Percentiles rank a stretch among this genome's conserved stretches.
Evolutionary conservation across 2,329 filamentous ascomycete genomes (phyloP).

Genomic region (Ascomycota sp.): DNA sequence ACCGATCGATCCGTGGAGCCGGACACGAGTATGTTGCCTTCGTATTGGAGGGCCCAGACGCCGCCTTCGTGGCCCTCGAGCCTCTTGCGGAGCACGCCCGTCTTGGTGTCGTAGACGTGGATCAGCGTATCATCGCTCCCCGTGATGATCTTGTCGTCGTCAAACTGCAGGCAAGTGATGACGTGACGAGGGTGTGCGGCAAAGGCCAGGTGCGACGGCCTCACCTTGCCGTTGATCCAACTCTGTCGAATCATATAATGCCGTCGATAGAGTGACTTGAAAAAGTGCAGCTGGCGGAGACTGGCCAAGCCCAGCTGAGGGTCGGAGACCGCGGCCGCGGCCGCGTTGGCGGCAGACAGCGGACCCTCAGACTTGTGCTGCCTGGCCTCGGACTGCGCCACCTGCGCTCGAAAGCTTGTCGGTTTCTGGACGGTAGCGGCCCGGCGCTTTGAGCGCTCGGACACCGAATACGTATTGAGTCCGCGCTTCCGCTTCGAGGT

Average conservation of each 20-base stretch:
- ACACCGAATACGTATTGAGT: slow-evolving; percentile 20
- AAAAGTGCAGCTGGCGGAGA: slow-evolving; percentile 71
- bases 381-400: slow-evolving; percentile 17
- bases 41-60: slow-evolving; percentile 93
- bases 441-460: slow-evolving; percentile 33
- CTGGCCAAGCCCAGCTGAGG: slow-evolving; percentile 61
- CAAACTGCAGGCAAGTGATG: slow-evolving; percentile 93
- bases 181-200: slow-evolving; percentile 92
- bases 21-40: slow-evolving; percentile 86
- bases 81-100: slow-evolving; percentile 62
- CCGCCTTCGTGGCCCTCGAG: slow-evolving; percentile 90
- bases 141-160: slow-evolving; percentile 93
- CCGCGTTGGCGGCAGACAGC: slow-evolving; percentile 67
- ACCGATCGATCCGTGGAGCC: slow-evolving; percentile 92
- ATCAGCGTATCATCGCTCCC: slow-evolving; percentile 96
- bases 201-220: slow-evolving; percentile 84
- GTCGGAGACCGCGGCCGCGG: slow-evolving; percentile 63
- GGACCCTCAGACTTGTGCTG: slow-evolving; percentile 56
- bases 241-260: slow-evolving; percentile 78
- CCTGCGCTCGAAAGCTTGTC: slow-evolving; percentile 20
- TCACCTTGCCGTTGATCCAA: slow-evolving; percentile 74
- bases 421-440: slow-evolving; percentile 24
- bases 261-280: slow-evolving; percentile 87
- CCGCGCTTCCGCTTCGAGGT: slow-evolving; percentile 36
- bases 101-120: slow-evolving; percentile 94